These are phyloP conservation scores for Metschnikowia picachoensis DNA, from an alignment of 805 yeast species.

Conservation along the genomic window DNA sequence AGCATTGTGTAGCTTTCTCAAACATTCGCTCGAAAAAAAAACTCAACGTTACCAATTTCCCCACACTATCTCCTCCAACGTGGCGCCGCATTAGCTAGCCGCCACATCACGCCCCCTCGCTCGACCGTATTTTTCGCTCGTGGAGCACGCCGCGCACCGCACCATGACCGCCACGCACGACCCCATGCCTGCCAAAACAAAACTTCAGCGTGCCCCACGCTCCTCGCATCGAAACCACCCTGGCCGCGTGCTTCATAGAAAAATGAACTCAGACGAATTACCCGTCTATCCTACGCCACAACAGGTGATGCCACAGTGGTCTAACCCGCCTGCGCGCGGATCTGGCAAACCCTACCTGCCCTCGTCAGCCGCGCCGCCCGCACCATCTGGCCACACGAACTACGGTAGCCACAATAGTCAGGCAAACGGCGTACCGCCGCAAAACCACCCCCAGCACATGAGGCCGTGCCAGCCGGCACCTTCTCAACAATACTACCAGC, in stretches of 20 bases:
- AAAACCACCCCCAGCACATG: conserved; percentile 13
- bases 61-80: too few species aligned
- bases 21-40: too few species aligned
- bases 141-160: conserved; percentile 1
- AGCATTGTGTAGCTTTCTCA: too few species aligned
- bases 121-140: background rate
- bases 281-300: conserved; percentile 46
- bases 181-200: conserved; percentile 1
- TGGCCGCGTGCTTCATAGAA: background rate
- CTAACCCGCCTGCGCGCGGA: conserved; percentile 1
- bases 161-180: conserved; percentile 8
- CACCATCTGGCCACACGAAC: background rate
- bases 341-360: conserved; percentile 8
- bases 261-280: conserved; percentile 30
- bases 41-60: too few species aligned
- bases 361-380: conserved; percentile 4
- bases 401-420: background rate
- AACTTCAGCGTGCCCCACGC: background rate
- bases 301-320: conserved; percentile 25
- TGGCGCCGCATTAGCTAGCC: too few species aligned
- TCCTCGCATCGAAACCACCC: background rate
- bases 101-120: background rate
- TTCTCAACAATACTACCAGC: conserved; percentile 1
- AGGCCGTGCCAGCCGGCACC: conserved; percentile 3
- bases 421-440: conserved; percentile 4